These are phyloP conservation scores for Brassica rapa DNA, from an alignment of 345 rosid species.

Conservation along the genomic window DNA sequence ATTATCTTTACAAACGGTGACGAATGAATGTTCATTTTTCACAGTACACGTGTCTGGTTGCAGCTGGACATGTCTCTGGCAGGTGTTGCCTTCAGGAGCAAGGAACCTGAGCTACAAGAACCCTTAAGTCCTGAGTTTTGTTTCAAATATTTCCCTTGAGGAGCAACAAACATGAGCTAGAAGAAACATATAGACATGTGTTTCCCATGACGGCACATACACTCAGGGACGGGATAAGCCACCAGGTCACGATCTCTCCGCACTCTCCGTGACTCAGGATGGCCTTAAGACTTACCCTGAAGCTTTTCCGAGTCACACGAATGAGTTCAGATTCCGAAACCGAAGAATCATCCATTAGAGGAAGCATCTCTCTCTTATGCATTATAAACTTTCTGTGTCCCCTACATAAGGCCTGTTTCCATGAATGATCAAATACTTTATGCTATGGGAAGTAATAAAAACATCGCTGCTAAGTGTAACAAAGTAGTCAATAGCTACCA, in stretches of 20 bases:
- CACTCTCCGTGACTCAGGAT: constrained; percentile 56
- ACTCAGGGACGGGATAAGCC: constrained; percentile 74
- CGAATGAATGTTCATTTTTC: neutral
- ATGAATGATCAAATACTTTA: constrained; percentile 29
- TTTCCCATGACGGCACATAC: constrained; percentile 60
- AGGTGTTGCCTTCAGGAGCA: constrained; percentile 3
- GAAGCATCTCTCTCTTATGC: constrained; percentile 67
- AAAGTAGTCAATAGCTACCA: constrained; percentile 75
- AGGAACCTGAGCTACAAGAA: constrained; percentile 1
- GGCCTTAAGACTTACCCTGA: constrained; percentile 61
- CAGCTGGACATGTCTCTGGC: neutral
- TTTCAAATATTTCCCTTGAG: neutral
- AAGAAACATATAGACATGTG: constrained; percentile 31
- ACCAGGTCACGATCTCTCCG: constrained; percentile 62
- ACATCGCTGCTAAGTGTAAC: constrained; percentile 69
- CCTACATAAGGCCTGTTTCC: constrained; percentile 77
- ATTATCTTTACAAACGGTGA: neutral
- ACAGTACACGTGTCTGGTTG: constrained; percentile 24
- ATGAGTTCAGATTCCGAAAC: constrained; percentile 56
- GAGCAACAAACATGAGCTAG: constrained; percentile 15
- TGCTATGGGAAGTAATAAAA: constrained; percentile 76
- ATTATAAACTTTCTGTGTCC: constrained; percentile 62
- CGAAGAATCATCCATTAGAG: constrained; percentile 55
- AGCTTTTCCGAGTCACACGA: constrained; percentile 46
- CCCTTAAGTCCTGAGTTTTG: neutral